Conservation (phyloP, 495 filamentous ascomycete genomes). For the Achaetomiella virescens region DNA sequence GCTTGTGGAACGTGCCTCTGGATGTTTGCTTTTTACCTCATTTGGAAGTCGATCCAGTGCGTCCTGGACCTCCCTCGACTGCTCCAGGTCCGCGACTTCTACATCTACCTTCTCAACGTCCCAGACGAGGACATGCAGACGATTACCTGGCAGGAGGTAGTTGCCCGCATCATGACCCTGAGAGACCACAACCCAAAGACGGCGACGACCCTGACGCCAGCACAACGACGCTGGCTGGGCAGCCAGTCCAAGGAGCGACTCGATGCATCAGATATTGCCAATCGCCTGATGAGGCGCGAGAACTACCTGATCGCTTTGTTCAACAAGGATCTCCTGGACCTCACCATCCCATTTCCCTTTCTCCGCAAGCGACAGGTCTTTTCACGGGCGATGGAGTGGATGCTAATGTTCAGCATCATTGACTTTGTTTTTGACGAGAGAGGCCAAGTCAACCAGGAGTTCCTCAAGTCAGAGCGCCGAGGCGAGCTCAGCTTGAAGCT, state of each 20-base stretch:
- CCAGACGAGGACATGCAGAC: conserved; percentile 93
- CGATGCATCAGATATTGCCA: conserved; percentile 95
- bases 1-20: conserved; percentile 74
- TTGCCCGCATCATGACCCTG: conserved; percentile 78
- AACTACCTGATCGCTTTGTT: conserved; percentile 95
- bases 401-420: conserved; percentile 77
- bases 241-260: conserved; percentile 90
- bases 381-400: conserved; percentile 79
- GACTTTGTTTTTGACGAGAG: conserved; percentile 90
- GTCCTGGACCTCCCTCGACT: conserved; percentile 70
- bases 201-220: conserved; percentile 51
- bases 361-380: conserved; percentile 70
- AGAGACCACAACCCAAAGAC: conserved; percentile 83
- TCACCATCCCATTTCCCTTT: conserved; percentile 81
- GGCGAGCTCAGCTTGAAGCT: conserved; percentile 69
- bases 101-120: conserved; percentile 74
- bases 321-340: conserved; percentile 90
- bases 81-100: conserved; percentile 80
- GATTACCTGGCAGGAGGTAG: conserved; percentile 91
- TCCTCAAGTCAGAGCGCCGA: conserved; percentile 76
- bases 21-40: conserved; percentile 83
- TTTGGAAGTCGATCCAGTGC: conserved; percentile 69
- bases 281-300: conserved; percentile 90
- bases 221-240: conserved; percentile 60
- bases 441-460: conserved; percentile 74